phyloP scores from a whole-genome alignment of 805 yeast genomes.

The Kodamaea hsintzibuensis region DNA sequence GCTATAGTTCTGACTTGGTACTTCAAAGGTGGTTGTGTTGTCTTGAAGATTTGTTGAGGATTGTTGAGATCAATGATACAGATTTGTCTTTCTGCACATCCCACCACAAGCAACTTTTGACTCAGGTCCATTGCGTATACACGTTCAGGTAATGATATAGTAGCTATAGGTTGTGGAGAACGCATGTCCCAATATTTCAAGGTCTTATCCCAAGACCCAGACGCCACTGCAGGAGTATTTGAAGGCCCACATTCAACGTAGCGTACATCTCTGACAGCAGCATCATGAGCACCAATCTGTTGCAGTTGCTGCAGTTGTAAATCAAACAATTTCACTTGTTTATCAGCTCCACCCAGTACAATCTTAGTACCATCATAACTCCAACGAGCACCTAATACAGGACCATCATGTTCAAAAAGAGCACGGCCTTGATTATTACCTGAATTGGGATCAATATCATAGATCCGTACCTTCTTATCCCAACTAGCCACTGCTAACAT shows the following conservation, averaged over 20 bases:
- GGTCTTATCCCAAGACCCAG: conserved; percentile 97
- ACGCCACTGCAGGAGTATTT: conserved; percentile 77
- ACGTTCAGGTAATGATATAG: conserved; percentile 83
- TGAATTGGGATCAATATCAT: conserved; percentile 71
- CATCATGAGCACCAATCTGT: conserved; percentile 85
- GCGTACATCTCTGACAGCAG: conserved; percentile 72
- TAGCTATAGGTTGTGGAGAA: conserved; percentile 76
- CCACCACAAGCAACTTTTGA: conserved; percentile 85
- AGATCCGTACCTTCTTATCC: conserved; percentile 93
- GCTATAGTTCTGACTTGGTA: conserved; percentile 82
- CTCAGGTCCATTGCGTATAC: conserved; percentile 87
- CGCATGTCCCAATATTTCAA: conserved; percentile 94
- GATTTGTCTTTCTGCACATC: conserved; percentile 87
- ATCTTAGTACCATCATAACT: conserved; percentile 84
- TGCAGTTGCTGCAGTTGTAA: conserved; percentile 77
- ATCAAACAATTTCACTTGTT: conserved; percentile 81
- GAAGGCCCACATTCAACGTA: conserved; percentile 84
- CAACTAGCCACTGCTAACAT: conserved; percentile 81
- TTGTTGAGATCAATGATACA: conserved; percentile 74
- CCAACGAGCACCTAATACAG: conserved; percentile 83
- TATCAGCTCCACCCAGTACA: conserved; percentile 88
- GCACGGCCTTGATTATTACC: conserved; percentile 90
- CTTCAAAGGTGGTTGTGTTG: conserved; percentile 73
- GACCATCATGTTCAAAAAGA: conserved; percentile 84
- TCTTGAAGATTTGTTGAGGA: conserved; percentile 81